Conservation (phyloP, 2,329 filamentous ascomycete genomes). For the Neonectria neomacrospora region DNA sequence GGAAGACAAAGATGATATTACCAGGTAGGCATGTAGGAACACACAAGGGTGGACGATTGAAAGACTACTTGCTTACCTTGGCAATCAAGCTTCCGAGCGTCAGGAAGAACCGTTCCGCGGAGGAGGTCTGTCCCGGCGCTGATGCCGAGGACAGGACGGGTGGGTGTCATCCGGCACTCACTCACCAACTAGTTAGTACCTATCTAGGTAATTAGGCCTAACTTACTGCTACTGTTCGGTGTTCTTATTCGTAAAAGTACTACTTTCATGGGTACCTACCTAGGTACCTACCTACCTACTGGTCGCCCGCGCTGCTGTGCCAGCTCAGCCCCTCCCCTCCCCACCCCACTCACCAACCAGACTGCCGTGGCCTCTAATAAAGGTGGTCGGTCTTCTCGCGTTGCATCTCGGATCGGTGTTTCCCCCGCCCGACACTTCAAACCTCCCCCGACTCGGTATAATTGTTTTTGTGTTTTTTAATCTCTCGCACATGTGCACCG, state of each 20-base stretch:
- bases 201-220: too few relatives aligned
- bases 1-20: too few relatives aligned
- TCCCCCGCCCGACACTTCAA: constrained; percentile 36
- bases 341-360: constrained; percentile 2
- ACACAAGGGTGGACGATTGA: too few relatives aligned
- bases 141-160: neutral
- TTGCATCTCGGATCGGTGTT: constrained; percentile 31
- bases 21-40: too few relatives aligned
- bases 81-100: neutral
- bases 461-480: constrained; percentile 4
- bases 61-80: too few relatives aligned
- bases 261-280: too few relatives aligned
- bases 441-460: constrained; percentile 14
- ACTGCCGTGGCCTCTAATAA: constrained; percentile 31
- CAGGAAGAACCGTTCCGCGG: neutral
- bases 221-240: too few relatives aligned
- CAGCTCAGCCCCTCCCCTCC: constrained; percentile 28
- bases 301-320: neutral
- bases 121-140: neutral
- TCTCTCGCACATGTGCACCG: neutral
- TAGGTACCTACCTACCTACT: neutral
- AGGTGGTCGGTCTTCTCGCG: constrained; percentile 19
- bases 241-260: too few relatives aligned
- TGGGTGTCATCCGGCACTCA: too few relatives aligned
- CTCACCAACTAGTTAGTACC: too few relatives aligned